These are phyloP conservation scores for Xylaria sp. DNA, from an alignment of 2,329 filamentous ascomycete species.

Conservation along the genomic window DNA sequence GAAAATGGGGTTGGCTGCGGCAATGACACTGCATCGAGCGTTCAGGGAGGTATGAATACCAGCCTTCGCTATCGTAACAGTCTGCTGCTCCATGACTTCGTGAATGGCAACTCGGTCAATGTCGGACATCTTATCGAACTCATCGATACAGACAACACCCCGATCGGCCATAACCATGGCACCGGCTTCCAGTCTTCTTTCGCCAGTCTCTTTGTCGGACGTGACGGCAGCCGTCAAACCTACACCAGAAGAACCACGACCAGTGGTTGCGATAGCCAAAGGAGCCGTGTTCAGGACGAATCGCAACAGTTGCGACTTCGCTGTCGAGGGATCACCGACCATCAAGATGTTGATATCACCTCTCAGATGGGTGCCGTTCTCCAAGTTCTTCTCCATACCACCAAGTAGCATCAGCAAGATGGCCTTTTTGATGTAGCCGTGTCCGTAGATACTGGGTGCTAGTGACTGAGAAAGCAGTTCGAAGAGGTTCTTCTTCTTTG, in stretches of 20 bases:
- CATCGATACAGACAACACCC: slow-evolving; percentile 96
- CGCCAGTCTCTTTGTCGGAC: slow-evolving; percentile 93
- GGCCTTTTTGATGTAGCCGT: slow-evolving; percentile 96
- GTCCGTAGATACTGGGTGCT: slow-evolving; percentile 92
- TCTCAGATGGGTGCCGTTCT: slow-evolving; percentile 95
- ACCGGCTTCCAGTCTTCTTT: slow-evolving; percentile 89
- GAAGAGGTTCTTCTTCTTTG: slow-evolving; percentile 91
- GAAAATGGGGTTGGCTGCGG: slow-evolving; percentile 94
- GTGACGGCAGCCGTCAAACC: slow-evolving; percentile 97
- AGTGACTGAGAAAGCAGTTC: slow-evolving; percentile 89
- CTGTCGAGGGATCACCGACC: slow-evolving; percentile 97
- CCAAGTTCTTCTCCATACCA: slow-evolving; percentile 96
- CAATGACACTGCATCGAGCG: slow-evolving; percentile 91
- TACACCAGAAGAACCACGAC: slow-evolving; percentile 92
- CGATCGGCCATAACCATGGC: slow-evolving; percentile 98
- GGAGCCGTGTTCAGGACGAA: slow-evolving; percentile 97
- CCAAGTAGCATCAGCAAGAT: slow-evolving; percentile 92
- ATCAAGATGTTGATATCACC: slow-evolving; percentile 99
- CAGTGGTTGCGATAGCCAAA: slow-evolving; percentile 92
- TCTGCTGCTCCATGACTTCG: slow-evolving; percentile 99
- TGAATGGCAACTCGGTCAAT: slow-evolving; percentile 97
- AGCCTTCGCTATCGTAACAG: slow-evolving; percentile 96
- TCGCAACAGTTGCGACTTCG: slow-evolving; percentile 94
- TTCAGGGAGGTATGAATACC: slow-evolving; percentile 97
- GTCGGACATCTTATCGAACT: slow-evolving; percentile 99